These are phyloP conservation scores for Pseudozyma pruni DNA, from an alignment of 1,284 basidiomycete species.

Conservation along the genomic window DNA sequence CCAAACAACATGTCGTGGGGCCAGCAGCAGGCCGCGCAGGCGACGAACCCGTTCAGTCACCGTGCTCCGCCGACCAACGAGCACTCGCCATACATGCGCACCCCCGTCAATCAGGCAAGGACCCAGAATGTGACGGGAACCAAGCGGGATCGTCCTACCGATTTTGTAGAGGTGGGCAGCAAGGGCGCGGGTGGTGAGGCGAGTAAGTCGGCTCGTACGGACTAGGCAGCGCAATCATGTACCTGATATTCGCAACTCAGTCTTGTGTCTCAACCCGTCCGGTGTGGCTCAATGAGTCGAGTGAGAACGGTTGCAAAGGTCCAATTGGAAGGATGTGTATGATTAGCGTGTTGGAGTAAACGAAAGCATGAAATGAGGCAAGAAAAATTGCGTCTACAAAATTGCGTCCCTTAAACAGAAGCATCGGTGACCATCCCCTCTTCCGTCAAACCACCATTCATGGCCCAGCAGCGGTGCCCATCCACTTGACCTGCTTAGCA, in stretches of 20 bases:
- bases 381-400: too few species aligned
- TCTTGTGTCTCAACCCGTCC: too few species aligned
- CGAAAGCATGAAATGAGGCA: too few species aligned
- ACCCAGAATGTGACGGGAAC: conserved; percentile 9
- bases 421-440: not conserved
- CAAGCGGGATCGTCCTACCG: conserved; percentile 52
- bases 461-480: conserved; percentile 23
- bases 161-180: conserved; percentile 52
- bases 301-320: too few species aligned
- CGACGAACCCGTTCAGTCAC: conserved; percentile 31
- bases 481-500: conserved; percentile 52
- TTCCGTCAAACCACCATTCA: conserved; percentile 4
- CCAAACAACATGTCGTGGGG: conserved; percentile 27
- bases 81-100: conserved; percentile 46
- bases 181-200: conserved; percentile 17
- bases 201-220: conserved; percentile 35
- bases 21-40: conserved; percentile 32
- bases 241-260: too few species aligned
- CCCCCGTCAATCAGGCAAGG: conserved; percentile 42
- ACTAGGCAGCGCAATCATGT: too few species aligned
- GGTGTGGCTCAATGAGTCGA: too few species aligned
- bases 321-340: too few species aligned
- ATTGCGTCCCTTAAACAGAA: too few species aligned
- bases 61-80: conserved; percentile 41
- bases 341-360: too few species aligned